Evolutionary conservation across 352 stramenopile species (phyloP), one percentile per base, ranked within the genome.

Genomic region (Phytophthora pisi): DNA sequence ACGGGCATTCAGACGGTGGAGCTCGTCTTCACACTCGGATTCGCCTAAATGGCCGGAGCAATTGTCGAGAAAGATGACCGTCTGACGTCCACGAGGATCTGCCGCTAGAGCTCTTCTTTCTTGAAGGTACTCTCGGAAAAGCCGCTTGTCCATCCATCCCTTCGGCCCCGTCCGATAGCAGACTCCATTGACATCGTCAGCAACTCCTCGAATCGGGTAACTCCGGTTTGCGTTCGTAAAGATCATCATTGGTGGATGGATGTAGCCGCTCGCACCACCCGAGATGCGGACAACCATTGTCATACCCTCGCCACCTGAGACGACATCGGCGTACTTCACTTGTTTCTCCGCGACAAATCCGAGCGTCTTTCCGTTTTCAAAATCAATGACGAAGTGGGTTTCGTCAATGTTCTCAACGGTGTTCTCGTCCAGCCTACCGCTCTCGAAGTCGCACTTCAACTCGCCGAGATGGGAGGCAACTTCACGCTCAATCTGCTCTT

Each of bases 121-220:
- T 13, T 42, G 13, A 28, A 60, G 43, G 30, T 40, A 61, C 28
- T 53, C 16, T 18, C 42, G 55, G 24, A 53, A 61, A 5, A 53
- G 2, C 2, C 26, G 4, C 42, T 31, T 10, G 23, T 52, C 42
- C 50, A 58, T 58, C 50, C 58, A 65, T 9, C 58, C 58, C 23
- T 66, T 59, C 8, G 58, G 58, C 2, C 50, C 47, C 1, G 49
- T 66, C 11, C 40, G 58, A 58, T 58, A 65, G 18, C 36, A 65
- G 13, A 46, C 49, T 3, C 49, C 58, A 11, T 4, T 3, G 1
- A 53, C 18, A n/a, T 58, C 30, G 26, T 66, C 49, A 1, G 18
- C n/a, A 2, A 64, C 40, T 38, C 31, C 58, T 10, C 50, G 50
- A 13, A 66, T 59, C 52, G 9, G 36, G 13, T 42, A 42, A 42